Evolutionary conservation across 306 rosid species (phyloP).

Genomic region (Acmispon strigosus): DNA sequence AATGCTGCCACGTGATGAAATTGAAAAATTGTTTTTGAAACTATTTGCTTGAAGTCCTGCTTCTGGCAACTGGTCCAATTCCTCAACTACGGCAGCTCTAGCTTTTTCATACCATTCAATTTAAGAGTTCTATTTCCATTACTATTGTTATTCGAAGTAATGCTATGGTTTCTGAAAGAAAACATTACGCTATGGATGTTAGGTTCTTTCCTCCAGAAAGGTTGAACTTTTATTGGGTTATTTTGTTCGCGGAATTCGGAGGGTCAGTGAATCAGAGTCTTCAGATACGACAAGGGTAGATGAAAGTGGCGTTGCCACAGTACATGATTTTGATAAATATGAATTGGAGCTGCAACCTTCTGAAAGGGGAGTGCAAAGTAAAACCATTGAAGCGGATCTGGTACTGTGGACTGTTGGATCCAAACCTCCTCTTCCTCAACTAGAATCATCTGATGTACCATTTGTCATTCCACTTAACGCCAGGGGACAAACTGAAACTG

Average conservation of each 20-base stretch:
- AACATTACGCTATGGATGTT: conserved; percentile 16
- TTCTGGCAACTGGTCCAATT: background rate
- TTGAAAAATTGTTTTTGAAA: background rate
- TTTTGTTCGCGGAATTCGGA: conserved; percentile 60
- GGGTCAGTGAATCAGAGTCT: conserved; percentile 36
- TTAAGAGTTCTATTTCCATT: background rate
- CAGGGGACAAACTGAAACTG: conserved; percentile 89
- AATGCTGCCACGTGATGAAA: background rate
- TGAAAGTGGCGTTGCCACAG: conserved; percentile 28
- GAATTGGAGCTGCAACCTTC: conserved; percentile 75
- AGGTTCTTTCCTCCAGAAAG: conserved; percentile 84
- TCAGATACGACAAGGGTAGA: conserved; percentile 23
- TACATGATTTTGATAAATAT: conserved; percentile 44
- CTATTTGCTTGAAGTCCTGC: background rate
- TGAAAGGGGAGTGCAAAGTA: conserved; percentile 60
- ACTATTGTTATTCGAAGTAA: background rate
- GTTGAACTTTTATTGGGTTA: conserved; percentile 84
- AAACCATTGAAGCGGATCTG: conserved; percentile 67
- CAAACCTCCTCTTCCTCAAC: conserved; percentile 67
- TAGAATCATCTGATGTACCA: conserved; percentile 49
- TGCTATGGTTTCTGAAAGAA: conserved; percentile 20
- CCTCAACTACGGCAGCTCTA: background rate
- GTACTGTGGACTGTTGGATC: conserved; percentile 95
- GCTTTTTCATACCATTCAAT: background rate
- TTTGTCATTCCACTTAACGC: conserved; percentile 73